Conservation (phyloP, 2,329 filamentous ascomycete genomes). For the Colletotrichum karsti region DNA sequence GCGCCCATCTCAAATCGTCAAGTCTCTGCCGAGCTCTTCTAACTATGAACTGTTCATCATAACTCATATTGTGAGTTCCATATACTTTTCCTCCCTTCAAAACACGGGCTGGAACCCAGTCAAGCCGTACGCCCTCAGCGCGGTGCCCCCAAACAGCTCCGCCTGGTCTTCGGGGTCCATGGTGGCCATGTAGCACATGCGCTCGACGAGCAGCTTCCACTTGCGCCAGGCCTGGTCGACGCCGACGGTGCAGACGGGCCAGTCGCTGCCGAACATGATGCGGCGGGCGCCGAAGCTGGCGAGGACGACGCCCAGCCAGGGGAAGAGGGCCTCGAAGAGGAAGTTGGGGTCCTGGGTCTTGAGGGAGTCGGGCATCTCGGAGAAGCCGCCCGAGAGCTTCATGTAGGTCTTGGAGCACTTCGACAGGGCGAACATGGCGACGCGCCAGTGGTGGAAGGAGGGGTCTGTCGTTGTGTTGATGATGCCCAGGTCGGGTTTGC, state of each 20-base stretch:
- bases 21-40: not conserved
- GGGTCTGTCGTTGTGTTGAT: conserved; percentile 62
- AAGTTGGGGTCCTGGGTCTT: conserved; percentile 57
- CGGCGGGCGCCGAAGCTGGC: conserved; percentile 75
- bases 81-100: not conserved
- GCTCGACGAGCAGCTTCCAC: conserved; percentile 78
- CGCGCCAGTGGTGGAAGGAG: conserved; percentile 74
- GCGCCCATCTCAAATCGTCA: conserved; percentile 1
- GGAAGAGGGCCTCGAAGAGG: conserved; percentile 70
- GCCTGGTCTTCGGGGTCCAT: conserved; percentile 68
- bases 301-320: conserved; percentile 78
- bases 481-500: conserved; percentile 82
- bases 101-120: not conserved
- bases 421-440: conserved; percentile 73
- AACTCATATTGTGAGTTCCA: not conserved
- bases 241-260: conserved; percentile 85
- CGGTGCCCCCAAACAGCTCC: conserved; percentile 78
- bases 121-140: conserved; percentile 72
- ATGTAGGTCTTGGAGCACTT: conserved; percentile 76
- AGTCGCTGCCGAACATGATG: conserved; percentile 92
- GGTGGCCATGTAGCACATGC: conserved; percentile 69
- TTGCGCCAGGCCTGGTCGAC: conserved; percentile 72
- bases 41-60: not conserved
- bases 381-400: conserved; percentile 90
- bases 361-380: conserved; percentile 71